Base-by-base conservation (phyloP, 805 yeast species). In the Wickerhamiella bombiphila region DNA sequence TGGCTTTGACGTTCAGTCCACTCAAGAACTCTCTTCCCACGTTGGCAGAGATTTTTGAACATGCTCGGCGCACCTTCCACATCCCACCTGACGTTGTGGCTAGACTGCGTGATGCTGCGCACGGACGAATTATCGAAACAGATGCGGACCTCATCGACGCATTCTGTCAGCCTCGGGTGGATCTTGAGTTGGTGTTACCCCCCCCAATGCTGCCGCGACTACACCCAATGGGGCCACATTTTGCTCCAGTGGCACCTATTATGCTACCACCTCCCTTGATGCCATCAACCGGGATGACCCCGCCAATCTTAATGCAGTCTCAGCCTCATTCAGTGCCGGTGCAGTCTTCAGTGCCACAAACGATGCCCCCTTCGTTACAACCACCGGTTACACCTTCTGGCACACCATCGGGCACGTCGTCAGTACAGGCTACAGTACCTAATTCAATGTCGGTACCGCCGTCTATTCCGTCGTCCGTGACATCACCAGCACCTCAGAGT, bases 1-100 rank as follows among this genome's bases (percentile, higher is more conserved):
- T 85, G 37, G 69, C 74, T 32, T 78, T 86, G 50, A 68, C 72
- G 3, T 86, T 69, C 55, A 72, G 80, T 11, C 65, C 73, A 3
- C 56, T 65, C 34, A 70, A 73, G 44, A 71, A 78, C 32, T 78
- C 93, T 0, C 78, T 93, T 5, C 97, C 97, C 2, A 76, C 91
- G 0, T 60, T 76, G 29, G 51, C 67, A 21, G 97, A 86, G 56
- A 58, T 86, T n/a, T 49, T 83, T 9, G 80, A 79, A 40, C 85
- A 83, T 53, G 83, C 82, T 13, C 72, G 72, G 38, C 63, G 67
- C 36, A 80, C 86, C 18, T 86, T 86, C 55, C 68, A 70, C n/a
- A 68, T 75, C 22, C 58, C 63, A 13, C 42, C 49, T 6, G 57
- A 56, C 38, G 48, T 54, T 16, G 55, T 59, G 9, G 47, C 68